These are phyloP conservation scores for Auriscalpium orientale DNA, from an alignment of 768 basidiomycete genomes.

Conservation along the genomic window DNA sequence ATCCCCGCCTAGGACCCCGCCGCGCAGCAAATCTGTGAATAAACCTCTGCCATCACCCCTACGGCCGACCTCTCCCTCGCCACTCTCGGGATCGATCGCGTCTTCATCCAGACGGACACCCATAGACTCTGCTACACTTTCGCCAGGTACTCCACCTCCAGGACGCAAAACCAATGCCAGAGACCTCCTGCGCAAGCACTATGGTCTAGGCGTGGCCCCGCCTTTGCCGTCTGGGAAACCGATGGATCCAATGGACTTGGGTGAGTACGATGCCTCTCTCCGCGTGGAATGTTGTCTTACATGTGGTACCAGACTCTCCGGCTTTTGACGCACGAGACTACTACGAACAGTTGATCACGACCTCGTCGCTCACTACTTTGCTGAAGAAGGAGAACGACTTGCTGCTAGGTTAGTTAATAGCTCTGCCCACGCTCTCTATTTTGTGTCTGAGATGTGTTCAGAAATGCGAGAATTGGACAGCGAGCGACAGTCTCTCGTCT, in stretches of 20 bases:
- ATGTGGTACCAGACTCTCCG: conserved; percentile 51
- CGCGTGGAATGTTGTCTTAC: not conserved
- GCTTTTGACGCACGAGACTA: conserved; percentile 80
- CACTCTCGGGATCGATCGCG: not conserved
- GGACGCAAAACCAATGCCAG: conserved; percentile 42
- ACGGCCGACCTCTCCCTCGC: conserved; percentile 6
- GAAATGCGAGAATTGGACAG: conserved; percentile 85
- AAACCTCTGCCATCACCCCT: conserved; percentile 8
- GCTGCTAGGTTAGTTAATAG: conserved; percentile 42
- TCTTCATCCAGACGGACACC: not conserved
- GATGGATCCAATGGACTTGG: conserved; percentile 77
- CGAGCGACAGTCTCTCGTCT: conserved; percentile 86
- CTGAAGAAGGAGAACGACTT: conserved; percentile 81
- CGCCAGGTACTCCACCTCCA: conserved; percentile 5
- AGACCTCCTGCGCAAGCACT: conserved; percentile 78
- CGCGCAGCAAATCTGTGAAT: conserved; percentile 6
- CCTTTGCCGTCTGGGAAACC: conserved; percentile 52
- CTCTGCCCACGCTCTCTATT: too few species aligned
- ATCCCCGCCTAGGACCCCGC: conserved; percentile 3
- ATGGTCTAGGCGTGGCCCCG: conserved; percentile 72
- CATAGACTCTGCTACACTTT: not conserved
- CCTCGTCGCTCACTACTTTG: conserved; percentile 62
- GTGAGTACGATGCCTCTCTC: conserved; percentile 28
- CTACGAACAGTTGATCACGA: conserved; percentile 81
- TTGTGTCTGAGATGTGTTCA: conserved; percentile 19